Evolutionary conservation across 2,329 filamentous ascomycete genomes (phyloP).

Genomic region (Westerdykella ornata): DNA sequence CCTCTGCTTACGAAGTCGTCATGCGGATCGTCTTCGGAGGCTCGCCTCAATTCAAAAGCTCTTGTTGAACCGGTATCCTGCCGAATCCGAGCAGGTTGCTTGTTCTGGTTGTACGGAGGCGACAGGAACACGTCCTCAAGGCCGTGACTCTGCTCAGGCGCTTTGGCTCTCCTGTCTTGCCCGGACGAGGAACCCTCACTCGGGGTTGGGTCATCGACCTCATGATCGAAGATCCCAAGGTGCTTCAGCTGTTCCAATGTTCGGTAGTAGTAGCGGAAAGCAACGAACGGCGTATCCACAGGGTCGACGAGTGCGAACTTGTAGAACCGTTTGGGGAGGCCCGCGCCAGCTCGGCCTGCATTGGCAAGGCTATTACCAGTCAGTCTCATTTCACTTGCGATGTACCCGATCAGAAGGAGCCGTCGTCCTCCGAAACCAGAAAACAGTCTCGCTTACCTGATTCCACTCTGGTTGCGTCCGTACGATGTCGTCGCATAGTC

Average conservation of each 20-base stretch:
- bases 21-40: too few species aligned
- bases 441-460: conserved; percentile 23
- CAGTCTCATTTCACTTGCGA: conserved; percentile 5
- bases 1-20: too few species aligned
- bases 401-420: too few species aligned
- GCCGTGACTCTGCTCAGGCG: not conserved
- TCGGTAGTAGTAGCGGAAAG: conserved; percentile 39
- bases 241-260: conserved; percentile 24
- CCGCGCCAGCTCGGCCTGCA: conserved; percentile 33
- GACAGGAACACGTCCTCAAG: not conserved
- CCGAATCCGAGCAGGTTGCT: too few species aligned
- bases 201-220: conserved; percentile 1
- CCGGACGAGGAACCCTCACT: not conserved
- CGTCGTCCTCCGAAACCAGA: not conserved
- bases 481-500: conserved; percentile 19
- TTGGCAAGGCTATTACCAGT: conserved; percentile 28
- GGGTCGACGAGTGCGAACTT: conserved; percentile 46
- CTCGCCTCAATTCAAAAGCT: too few species aligned
- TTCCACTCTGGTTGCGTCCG: conserved; percentile 13
- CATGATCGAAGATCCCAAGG: conserved; percentile 17
- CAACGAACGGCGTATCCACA: conserved; percentile 43
- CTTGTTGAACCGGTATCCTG: too few species aligned
- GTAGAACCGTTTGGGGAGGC: conserved; percentile 43
- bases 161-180: not conserved
- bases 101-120: too few species aligned